Evolutionary conservation across 2,329 filamentous ascomycete genomes (phyloP).

Genomic region (Aspergillus aculeatinus): DNA sequence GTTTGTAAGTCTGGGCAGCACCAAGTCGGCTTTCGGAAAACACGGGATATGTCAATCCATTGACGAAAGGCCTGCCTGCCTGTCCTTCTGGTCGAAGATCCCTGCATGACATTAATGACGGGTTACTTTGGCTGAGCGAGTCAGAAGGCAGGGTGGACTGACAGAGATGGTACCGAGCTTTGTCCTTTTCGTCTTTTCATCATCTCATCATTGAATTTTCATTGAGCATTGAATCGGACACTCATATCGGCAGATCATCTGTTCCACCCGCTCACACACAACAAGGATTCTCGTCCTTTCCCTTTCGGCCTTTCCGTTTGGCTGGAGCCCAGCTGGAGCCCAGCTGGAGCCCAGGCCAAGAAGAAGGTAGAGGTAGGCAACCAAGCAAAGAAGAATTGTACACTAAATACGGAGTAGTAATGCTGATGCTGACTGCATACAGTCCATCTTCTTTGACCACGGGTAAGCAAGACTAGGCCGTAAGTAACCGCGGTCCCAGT

Average conservation of each 20-base stretch:
- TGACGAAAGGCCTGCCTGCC: not conserved
- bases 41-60: slow-evolving; percentile 1
- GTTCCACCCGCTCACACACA: too few species aligned
- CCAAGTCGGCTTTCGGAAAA: slow-evolving; percentile 5
- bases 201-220: not conserved
- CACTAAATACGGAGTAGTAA: too few species aligned
- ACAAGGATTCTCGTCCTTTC: not conserved
- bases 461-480: not conserved
- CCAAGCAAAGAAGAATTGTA: too few species aligned
- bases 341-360: not conserved
- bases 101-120: slow-evolving; percentile 4
- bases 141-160: not conserved
- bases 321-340: not conserved
- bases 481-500: not conserved
- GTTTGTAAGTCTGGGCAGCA: not conserved
- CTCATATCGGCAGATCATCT: not conserved
- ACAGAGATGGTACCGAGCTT: slow-evolving; percentile 4
- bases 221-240: not conserved
- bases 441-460: too few species aligned
- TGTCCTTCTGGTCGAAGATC: slow-evolving; percentile 1
- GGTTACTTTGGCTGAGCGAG: not conserved
- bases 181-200: not conserved
- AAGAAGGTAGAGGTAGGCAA: too few species aligned
- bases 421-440: not conserved
- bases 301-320: not conserved